Evolutionary conservation across 306 rosid genomes (phyloP).

Genomic region (Quercus variabilis): DNA sequence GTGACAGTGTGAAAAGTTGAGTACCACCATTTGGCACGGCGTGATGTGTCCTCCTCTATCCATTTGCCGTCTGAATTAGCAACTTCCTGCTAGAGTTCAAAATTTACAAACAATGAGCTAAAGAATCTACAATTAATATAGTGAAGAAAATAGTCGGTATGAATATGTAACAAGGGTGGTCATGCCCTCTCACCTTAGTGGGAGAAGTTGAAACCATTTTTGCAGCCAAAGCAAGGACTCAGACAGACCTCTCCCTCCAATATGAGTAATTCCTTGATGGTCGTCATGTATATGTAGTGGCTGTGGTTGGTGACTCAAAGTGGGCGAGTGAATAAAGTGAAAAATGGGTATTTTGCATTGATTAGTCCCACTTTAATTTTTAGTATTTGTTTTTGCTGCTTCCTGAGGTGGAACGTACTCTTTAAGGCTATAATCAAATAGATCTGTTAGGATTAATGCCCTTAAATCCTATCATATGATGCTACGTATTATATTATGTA

Average conservation of each 20-base stretch:
- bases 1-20: conserved; percentile 90
- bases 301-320: conserved; percentile 28
- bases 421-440: neutral
- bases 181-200: conserved; percentile 42
- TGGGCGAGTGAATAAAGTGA: conserved; percentile 21
- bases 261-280: conserved; percentile 16
- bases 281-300: conserved; percentile 39
- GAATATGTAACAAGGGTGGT: neutral
- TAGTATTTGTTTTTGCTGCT: neutral
- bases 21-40: conserved; percentile 94
- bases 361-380: conserved; percentile 17
- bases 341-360: conserved; percentile 10
- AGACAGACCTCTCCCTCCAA: conserved; percentile 14
- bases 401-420: neutral
- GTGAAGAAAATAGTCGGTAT: neutral
- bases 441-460: no score
- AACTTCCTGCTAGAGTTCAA: conserved; percentile 40
- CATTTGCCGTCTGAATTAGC: conserved; percentile 43
- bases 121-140: neutral
- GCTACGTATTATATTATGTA: no score
- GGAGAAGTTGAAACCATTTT: conserved; percentile 61
- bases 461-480: no score
- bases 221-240: conserved; percentile 17
- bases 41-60: conserved; percentile 46
- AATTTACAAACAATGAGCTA: neutral